Conservation (phyloP, 1,284 basidiomycete species). For the Trichosporon coremiiforme region DNA sequence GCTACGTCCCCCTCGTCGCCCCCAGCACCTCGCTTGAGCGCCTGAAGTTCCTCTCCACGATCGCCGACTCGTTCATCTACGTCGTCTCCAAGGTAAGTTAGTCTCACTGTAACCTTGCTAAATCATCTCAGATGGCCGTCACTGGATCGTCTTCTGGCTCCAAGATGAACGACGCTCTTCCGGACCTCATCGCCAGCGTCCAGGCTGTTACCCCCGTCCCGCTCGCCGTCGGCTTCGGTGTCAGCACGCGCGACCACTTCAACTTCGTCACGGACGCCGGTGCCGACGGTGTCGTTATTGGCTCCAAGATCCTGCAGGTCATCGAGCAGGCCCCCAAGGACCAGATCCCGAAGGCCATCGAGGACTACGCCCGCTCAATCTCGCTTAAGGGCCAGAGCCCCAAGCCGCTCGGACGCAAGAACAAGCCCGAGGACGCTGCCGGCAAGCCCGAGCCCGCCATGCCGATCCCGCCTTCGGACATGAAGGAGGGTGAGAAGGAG, state of each 20-base stretch:
- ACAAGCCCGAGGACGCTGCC: conserved; percentile 29
- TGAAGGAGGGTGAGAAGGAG: conserved; percentile 38
- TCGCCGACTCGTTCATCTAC: conserved; percentile 97
- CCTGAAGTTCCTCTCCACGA: conserved; percentile 85
- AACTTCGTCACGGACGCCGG: conserved; percentile 79
- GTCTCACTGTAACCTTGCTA: background rate
- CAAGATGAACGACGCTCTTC: conserved; percentile 72
- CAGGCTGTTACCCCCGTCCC: conserved; percentile 72
- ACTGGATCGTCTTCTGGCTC: conserved; percentile 84
- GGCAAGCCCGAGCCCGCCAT: conserved; percentile 46
- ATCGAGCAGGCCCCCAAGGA: conserved; percentile 67
- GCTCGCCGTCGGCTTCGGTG: conserved; percentile 96
- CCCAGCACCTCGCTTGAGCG: conserved; percentile 86
- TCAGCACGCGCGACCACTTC: conserved; percentile 90
- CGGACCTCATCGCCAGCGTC: conserved; percentile 73
- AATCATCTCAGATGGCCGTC: conserved; percentile 79
- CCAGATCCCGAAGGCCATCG: conserved; percentile 65
- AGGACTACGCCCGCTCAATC: conserved; percentile 73
- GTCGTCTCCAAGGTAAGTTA: conserved; percentile 79
- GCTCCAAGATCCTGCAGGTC: conserved; percentile 78
- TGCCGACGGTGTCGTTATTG: conserved; percentile 93
- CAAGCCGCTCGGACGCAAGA: conserved; percentile 47
- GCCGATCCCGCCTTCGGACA: conserved; percentile 46
- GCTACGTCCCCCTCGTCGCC: conserved; percentile 95
- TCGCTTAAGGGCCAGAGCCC: conserved; percentile 63